Evolutionary conservation across 495 filamentous ascomycete species (phyloP), one percentile per base, ranked within the genome.

Genomic region (Xylaria flabelliformis): DNA sequence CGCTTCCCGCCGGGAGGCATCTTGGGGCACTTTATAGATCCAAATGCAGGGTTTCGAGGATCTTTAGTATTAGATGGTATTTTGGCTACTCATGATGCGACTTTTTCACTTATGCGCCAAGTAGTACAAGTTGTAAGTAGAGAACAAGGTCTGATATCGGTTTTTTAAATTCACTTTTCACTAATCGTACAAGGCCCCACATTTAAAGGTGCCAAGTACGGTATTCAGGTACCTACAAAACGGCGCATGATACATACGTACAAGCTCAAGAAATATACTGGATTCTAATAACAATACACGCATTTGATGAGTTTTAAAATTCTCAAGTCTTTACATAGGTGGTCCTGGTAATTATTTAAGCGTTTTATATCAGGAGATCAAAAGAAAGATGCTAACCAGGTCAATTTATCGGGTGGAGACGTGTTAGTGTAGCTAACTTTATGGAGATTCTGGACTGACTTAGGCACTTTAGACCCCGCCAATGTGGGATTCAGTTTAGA

Each of bases 1-100:
- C 73, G 67, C 9, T 73, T 75, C 4, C 64, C 39, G 50, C 72
- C 61, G 34, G 71, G 70, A 13, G 55, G 71, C 75, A 77, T 79
- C 39, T 64, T 29, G 19, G 34, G 4, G 13, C n/a, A n/a, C 0
- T 24, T 41, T 53, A 55, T 17, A 21, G 8, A 41, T 48, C 0
- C 10, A 39, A 24, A 13, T 4, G 5, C 26, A 41, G 12, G 21
- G 0, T 1, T 39, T 36, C 6, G 41, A 6, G n/a, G n/a, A 7
- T 63, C 13, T 21, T 4, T 36, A 29, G 42, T 42, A 44, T 21
- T 1, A 32, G 42, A 26, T 64, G n/a, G 6, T 15, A 48, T 24
- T 29, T 15, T 13, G 5, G 26, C 17, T n/a, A 29, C 64, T 55
- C 19, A 42, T 39, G 6, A 42, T 67, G 32, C 34, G 64, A 13